Evolutionary conservation across 805 yeast species (phyloP).

Genomic region (Candida ipomoeae): DNA sequence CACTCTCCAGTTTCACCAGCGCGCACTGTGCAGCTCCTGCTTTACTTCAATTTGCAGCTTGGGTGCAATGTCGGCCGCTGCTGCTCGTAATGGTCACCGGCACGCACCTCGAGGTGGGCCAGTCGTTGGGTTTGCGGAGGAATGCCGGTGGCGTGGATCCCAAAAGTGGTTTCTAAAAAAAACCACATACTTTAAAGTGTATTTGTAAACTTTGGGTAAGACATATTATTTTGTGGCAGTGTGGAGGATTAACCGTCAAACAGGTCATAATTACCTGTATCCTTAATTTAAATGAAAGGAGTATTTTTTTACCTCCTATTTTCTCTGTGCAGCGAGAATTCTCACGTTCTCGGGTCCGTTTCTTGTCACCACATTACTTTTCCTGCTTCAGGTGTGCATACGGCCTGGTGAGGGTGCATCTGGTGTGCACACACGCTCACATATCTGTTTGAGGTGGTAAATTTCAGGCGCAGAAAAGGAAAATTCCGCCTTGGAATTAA

Average conservation of each 20-base stretch:
- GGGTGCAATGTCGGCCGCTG: constrained; percentile 1
- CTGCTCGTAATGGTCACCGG: not conserved
- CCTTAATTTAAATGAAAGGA: not conserved
- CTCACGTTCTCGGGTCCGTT: constrained; percentile 1
- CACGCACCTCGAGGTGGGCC: constrained; percentile 4
- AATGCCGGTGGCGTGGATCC: not conserved
- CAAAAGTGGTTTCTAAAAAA: no score
- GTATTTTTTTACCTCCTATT: not conserved
- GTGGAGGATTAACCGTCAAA: not conserved
- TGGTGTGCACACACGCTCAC: not conserved
- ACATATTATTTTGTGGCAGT: not conserved
- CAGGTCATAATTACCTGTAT: not conserved
- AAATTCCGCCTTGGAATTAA: constrained; percentile 4
- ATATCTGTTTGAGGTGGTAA: constrained; percentile 5
- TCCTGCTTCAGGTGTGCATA: constrained; percentile 1
- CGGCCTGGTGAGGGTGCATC: not conserved
- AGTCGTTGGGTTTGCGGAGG: not conserved
- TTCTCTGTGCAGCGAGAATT: not conserved
- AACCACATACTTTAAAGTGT: not conserved
- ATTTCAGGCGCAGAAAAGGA: constrained; percentile 4
- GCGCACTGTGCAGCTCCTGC: constrained; percentile 3
- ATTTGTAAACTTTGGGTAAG: not conserved
- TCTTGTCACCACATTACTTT: constrained; percentile 1
- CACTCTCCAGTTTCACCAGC: constrained; percentile 3
- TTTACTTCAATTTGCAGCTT: constrained; percentile 4